These are phyloP conservation scores for Diddensiella caesifluorescens DNA, from an alignment of 805 yeast species.

Conservation along the genomic window DNA sequence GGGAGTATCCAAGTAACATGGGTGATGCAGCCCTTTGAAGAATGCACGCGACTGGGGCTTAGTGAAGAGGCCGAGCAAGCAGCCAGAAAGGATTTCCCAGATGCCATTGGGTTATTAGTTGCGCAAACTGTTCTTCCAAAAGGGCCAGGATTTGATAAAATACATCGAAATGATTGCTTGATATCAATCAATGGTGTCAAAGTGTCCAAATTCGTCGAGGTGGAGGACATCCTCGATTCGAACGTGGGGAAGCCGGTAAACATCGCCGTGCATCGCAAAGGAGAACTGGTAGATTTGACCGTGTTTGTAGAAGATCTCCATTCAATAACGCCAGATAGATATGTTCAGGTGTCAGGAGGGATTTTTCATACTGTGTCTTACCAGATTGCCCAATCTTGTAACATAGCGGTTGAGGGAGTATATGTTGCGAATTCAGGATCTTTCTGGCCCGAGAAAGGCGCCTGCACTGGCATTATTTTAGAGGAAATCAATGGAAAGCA, in stretches of 20 bases:
- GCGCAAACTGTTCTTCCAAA: constrained; percentile 77
- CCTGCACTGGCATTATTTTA: constrained; percentile 71
- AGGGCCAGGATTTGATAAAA: constrained; percentile 71
- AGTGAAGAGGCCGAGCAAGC: constrained; percentile 64
- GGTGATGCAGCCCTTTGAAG: constrained; percentile 81
- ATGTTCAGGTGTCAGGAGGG: constrained; percentile 80
- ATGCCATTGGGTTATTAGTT: constrained; percentile 71
- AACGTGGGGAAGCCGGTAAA: constrained; percentile 55
- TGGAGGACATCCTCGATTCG: constrained; percentile 78
- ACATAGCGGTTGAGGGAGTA: constrained; percentile 81
- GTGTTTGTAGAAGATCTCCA: constrained; percentile 72
- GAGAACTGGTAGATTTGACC: constrained; percentile 45
- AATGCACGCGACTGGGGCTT: constrained; percentile 81
- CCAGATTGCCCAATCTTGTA: constrained; percentile 80
- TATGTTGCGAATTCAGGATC: constrained; percentile 73
- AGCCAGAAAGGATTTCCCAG: constrained; percentile 67
- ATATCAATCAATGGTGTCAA: constrained; percentile 62
- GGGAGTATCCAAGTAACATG: constrained; percentile 93
- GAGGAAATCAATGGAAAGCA: constrained; percentile 72
- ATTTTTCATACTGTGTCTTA: constrained; percentile 80
- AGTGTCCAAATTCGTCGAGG: constrained; percentile 65
- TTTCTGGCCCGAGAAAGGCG: constrained; percentile 42
- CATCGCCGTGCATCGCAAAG: constrained; percentile 68
- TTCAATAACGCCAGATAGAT: constrained; percentile 74
- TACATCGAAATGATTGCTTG: constrained; percentile 82